phyloP scores from a whole-genome alignment of 306 rosid genomes.

The Oxytropis ochrocephala region DNA sequence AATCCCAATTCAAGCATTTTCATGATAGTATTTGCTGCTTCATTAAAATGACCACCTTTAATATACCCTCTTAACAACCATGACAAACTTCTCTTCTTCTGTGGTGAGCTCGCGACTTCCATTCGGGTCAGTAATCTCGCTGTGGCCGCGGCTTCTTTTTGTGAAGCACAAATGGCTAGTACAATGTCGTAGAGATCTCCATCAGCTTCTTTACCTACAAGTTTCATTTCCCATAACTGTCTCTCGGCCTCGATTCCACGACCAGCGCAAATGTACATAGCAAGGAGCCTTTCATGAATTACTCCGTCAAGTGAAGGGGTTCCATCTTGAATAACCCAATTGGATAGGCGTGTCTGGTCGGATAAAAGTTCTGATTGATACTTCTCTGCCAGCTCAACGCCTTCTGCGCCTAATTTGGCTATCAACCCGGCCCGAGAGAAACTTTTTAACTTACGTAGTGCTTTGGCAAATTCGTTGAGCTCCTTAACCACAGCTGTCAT shows the following conservation, averaged over 20 bases:
- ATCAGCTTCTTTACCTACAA: constrained; percentile 85
- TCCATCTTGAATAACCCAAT: constrained; percentile 73
- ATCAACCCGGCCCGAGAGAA: constrained; percentile 44
- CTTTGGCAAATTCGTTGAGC: constrained; percentile 75
- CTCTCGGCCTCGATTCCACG: constrained; percentile 90
- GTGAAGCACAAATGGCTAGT: constrained; percentile 89
- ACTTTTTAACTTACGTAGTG: constrained; percentile 69
- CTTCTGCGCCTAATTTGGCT: constrained; percentile 56
- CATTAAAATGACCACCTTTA: constrained; percentile 81
- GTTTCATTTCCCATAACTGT: constrained; percentile 93
- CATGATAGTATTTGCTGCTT: constrained; percentile 76
- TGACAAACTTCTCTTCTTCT: constrained; percentile 74
- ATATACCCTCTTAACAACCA: constrained; percentile 90
- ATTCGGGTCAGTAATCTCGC: constrained; percentile 63
- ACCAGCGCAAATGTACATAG: constrained; percentile 92
- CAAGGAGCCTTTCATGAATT: constrained; percentile 91
- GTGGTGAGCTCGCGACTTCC: constrained; percentile 51
- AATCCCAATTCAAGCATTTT: constrained; percentile 81
- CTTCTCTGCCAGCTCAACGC: constrained; percentile 48
- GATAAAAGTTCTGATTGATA: constrained; percentile 75
- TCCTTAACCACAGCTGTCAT: constrained; percentile 96
- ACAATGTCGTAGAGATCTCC: constrained; percentile 81
- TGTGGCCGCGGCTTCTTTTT: constrained; percentile 59
- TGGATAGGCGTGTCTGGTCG: constrained; percentile 63
- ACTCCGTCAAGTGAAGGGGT: constrained; percentile 49